These are phyloP conservation scores for Bruguiera sexangula DNA, from an alignment of 345 rosid species.

Conservation along the genomic window DNA sequence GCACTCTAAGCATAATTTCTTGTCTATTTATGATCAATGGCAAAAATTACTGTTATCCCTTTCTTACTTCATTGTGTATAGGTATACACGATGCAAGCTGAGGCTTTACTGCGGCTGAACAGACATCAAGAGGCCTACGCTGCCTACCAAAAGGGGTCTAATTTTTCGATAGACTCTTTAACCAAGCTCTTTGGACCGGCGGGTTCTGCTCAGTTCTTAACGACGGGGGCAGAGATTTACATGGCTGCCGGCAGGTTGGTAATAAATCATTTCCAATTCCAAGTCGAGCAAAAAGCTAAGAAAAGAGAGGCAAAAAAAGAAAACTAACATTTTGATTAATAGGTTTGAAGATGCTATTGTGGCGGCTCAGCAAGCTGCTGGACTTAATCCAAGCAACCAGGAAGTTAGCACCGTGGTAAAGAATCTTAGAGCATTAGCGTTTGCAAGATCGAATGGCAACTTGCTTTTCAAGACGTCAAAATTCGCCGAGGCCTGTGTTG, in stretches of 20 bases:
- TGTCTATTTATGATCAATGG: not conserved
- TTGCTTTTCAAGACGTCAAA: constrained; percentile 62
- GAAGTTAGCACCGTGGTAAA: constrained; percentile 43
- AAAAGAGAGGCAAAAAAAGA: not conserved
- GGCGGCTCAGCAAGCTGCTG: constrained; percentile 64
- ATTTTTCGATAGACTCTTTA: constrained; percentile 35
- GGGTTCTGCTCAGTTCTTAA: constrained; percentile 36
- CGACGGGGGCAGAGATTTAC: constrained; percentile 52
- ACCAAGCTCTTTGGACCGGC: constrained; percentile 48
- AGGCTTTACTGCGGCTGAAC: constrained; percentile 52
- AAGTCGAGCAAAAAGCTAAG: not conserved
- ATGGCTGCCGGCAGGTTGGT: constrained; percentile 68
- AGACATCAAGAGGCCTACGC: constrained; percentile 58
- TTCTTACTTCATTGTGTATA: constrained; percentile 6
- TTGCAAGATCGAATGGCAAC: constrained; percentile 70
- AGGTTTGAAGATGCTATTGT: constrained; percentile 82
- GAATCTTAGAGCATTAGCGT: constrained; percentile 52
- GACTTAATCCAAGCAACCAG: constrained; percentile 60
- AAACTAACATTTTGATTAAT: not conserved
- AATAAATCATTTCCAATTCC: not conserved
- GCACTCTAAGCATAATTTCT: constrained; percentile 5
- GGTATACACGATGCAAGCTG: constrained; percentile 61
- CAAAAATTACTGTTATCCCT: not conserved
- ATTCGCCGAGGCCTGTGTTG: constrained; percentile 56
- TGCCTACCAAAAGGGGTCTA: constrained; percentile 43